These are phyloP conservation scores for Quambalaria eucalypti DNA, from an alignment of 1,284 basidiomycete genomes.

Conservation along the genomic window DNA sequence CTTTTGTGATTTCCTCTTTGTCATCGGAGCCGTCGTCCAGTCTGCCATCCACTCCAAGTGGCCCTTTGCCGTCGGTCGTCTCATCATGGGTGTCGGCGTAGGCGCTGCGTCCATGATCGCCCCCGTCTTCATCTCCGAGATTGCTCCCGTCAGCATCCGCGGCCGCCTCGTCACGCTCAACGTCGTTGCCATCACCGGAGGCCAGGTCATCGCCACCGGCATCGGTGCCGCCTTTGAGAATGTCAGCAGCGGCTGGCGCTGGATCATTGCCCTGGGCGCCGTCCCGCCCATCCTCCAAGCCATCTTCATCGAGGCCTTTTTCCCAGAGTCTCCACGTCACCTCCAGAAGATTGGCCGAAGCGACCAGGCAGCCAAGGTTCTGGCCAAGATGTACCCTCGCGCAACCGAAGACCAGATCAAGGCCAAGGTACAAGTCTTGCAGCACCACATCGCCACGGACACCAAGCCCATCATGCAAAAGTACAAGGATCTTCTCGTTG, in stretches of 20 bases:
- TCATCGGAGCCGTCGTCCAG: constrained; percentile 47
- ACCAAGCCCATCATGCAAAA: constrained; percentile 5
- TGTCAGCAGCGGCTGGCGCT: constrained; percentile 46
- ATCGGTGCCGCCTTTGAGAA: constrained; percentile 31
- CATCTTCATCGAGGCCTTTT: constrained; percentile 39
- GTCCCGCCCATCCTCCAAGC: constrained; percentile 44
- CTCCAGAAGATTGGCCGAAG: constrained; percentile 36
- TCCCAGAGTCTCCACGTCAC: constrained; percentile 48
- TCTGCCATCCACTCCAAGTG: constrained; percentile 42
- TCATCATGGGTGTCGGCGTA: constrained; percentile 49
- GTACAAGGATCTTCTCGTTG: constrained; percentile 12
- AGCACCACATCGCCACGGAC: constrained; percentile 39
- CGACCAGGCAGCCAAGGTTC: constrained; percentile 35
- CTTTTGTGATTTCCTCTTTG: constrained; percentile 32
- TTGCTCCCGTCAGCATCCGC: constrained; percentile 47
- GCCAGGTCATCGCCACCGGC: constrained; percentile 48
- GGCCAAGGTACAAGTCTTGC: constrained; percentile 45
- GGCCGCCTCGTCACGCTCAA: constrained; percentile 49
- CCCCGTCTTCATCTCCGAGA: constrained; percentile 48
- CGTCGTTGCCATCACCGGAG: constrained; percentile 46
- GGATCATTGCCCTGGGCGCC: constrained; percentile 48
- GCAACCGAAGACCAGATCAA: constrained; percentile 43
- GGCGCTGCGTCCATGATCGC: constrained; percentile 45
- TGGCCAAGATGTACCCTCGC: constrained; percentile 32
- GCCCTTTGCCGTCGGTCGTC: constrained; percentile 46